These are phyloP conservation scores for Aspergillus luchuensis DNA, from an alignment of 2,329 filamentous ascomycete species.

Conservation along the genomic window DNA sequence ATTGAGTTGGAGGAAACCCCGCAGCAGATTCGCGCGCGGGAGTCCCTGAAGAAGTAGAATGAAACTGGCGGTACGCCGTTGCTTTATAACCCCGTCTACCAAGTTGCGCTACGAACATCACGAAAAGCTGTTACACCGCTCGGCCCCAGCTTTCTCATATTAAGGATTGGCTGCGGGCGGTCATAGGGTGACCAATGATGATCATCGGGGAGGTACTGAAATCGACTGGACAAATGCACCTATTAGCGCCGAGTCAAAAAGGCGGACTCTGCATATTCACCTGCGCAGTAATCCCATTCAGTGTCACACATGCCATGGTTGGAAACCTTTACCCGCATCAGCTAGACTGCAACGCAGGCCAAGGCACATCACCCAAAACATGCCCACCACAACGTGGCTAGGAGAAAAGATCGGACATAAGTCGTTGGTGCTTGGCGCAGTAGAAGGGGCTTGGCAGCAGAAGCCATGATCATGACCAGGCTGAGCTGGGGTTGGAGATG, in stretches of 20 bases:
- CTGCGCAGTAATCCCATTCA: constrained; percentile 1
- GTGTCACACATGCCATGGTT: constrained; percentile 4
- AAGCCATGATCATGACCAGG: constrained; percentile 13
- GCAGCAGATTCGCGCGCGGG: constrained; percentile 25
- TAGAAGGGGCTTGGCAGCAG: constrained; percentile 21
- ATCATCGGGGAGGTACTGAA: background rate
- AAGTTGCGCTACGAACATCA: background rate
- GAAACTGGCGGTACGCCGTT: constrained; percentile 12
- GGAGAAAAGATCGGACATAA: constrained; percentile 19
- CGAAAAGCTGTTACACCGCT: background rate
- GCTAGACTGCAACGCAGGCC: constrained; percentile 9
- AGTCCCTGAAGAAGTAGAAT: constrained; percentile 21
- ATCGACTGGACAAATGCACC: background rate
- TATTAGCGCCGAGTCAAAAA: background rate
- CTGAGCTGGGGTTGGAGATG: constrained; percentile 12
- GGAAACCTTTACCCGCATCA: background rate
- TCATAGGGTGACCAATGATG: background rate
- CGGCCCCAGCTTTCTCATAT: background rate
- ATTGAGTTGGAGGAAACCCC: constrained; percentile 77
- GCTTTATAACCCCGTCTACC: background rate
- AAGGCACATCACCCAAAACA: constrained; percentile 14
- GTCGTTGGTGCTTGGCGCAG: constrained; percentile 24
- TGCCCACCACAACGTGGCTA: constrained; percentile 26
- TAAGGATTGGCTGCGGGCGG: background rate
- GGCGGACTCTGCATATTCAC: constrained; percentile 1